Evolutionary conservation across 2,329 filamentous ascomycete genomes (phyloP).

Genomic region (Fusarium torreyae): DNA sequence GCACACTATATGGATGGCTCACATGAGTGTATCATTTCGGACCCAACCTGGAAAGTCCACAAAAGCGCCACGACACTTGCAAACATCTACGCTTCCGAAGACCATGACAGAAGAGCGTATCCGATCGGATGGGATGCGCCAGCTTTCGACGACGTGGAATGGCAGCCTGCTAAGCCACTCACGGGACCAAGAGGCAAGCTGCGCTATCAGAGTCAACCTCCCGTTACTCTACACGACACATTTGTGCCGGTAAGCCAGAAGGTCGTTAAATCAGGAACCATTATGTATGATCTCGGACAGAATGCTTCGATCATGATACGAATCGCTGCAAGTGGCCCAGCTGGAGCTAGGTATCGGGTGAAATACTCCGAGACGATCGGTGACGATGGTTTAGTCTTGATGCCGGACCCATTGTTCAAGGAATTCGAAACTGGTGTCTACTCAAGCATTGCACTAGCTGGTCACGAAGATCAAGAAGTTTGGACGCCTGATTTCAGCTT

Average conservation of each 20-base stretch:
- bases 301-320: constrained; percentile 48
- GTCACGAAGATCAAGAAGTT: constrained; percentile 52
- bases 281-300: constrained; percentile 46
- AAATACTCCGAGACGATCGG: constrained; percentile 48
- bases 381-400: constrained; percentile 52
- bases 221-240: constrained; percentile 56
- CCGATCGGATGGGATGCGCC: constrained; percentile 55
- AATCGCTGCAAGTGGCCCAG: constrained; percentile 37
- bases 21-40: constrained; percentile 55
- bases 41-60: constrained; percentile 56
- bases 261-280: constrained; percentile 33
- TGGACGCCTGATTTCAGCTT: constrained; percentile 61
- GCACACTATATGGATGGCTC: constrained; percentile 56
- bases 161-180: constrained; percentile 53
- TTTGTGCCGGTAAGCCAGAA: constrained; percentile 50
- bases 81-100: constrained; percentile 59
- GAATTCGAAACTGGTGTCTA: constrained; percentile 55
- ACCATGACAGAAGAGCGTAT: constrained; percentile 55
- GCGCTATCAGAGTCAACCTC: constrained; percentile 58
- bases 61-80: constrained; percentile 58
- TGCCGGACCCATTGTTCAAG: constrained; percentile 59
- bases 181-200: constrained; percentile 58
- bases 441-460: constrained; percentile 55
- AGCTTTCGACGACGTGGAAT: constrained; percentile 45
- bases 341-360: constrained; percentile 39